These are phyloP conservation scores for Symbiodinium pilosum DNA, from an alignment of 73 alveolate genomes.

Conservation along the genomic window DNA sequence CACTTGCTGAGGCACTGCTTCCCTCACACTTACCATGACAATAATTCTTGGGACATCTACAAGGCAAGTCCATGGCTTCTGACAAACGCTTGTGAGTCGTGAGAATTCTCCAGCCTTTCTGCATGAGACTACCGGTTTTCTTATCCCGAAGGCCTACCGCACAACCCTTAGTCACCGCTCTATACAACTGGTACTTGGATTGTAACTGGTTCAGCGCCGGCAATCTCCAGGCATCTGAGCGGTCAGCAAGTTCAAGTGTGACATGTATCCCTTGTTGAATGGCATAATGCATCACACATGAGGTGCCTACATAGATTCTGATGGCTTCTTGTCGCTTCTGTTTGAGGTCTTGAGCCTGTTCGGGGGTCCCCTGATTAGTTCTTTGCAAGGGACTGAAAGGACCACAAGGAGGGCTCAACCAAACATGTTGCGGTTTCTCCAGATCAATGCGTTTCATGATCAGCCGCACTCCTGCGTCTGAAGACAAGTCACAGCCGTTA, in stretches of 20 bases:
- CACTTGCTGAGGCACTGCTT: background rate
- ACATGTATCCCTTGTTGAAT: background rate
- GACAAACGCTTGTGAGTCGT: background rate
- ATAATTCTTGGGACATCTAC: background rate
- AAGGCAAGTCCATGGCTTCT: background rate
- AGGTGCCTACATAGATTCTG: background rate
- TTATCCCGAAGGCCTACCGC: background rate
- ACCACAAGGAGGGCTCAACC: background rate
- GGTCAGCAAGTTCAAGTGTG: background rate
- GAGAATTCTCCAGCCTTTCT: constrained; percentile 22
- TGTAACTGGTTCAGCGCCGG: background rate
- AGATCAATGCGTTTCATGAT: background rate
- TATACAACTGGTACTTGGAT: background rate
- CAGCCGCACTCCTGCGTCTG: background rate
- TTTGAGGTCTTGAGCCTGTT: background rate
- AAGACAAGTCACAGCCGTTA: background rate
- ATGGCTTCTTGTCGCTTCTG: background rate
- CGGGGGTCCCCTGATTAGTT: background rate
- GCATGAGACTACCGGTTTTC: background rate
- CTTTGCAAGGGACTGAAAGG: constrained; percentile 19
- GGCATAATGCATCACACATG: background rate
- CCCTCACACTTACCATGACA: background rate
- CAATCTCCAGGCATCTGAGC: background rate
- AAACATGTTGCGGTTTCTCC: background rate
- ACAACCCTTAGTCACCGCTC: background rate